Base-by-base conservation (phyloP, 441 rosid species). In the Hura crepitans region DNA sequence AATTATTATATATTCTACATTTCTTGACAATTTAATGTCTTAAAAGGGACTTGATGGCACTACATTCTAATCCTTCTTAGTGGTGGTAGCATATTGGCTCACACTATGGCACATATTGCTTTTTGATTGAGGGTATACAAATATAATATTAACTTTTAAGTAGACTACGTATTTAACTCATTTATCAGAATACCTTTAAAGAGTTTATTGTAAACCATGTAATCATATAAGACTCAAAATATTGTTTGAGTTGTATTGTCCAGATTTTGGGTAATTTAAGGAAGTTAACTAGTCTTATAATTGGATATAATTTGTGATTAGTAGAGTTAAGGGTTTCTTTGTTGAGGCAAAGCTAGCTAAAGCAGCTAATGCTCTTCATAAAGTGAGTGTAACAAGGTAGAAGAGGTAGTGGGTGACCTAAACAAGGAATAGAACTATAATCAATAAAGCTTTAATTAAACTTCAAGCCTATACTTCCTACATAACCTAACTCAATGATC, bases 391-490 rank as follows among this genome's bases (percentile, higher is more conserved):
- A 91, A 96, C 84, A 82, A 87, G 80, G 96, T 93, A 1, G 94
- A 87, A 70, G 91, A 84, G 74, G 70, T 93, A 31, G 87, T 96
- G 98, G 99, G 92, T 87, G 71, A 84, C 56, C 69, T 85, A 37
- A 65, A 96, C 82, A 6, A 88, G 86, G 81, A 89, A 93, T 75
- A 79, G 96, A 69, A 97, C 98, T 69, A 89, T 96, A 60, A 85
- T 89, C 2, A 97, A 96, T 78, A 97, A 96, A 87, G 97, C 98
- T 57, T 73, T 93, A 23, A 83, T 83, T 35, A 79, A 91, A 72
- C 88, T 96, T 49, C 96, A 91, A 69, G 87, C 98, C 5, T 93
- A 90, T 71, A 97, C 97, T 49, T 87, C 93, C 33, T 85, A 94
- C 79, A 82, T 86, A 85, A 90, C 83, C 86, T 89, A 63, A 82